Evolutionary conservation across 1,284 basidiomycete species (phyloP), one percentile per base, ranked within the genome.

Genomic region (Gomphus bonarii): DNA sequence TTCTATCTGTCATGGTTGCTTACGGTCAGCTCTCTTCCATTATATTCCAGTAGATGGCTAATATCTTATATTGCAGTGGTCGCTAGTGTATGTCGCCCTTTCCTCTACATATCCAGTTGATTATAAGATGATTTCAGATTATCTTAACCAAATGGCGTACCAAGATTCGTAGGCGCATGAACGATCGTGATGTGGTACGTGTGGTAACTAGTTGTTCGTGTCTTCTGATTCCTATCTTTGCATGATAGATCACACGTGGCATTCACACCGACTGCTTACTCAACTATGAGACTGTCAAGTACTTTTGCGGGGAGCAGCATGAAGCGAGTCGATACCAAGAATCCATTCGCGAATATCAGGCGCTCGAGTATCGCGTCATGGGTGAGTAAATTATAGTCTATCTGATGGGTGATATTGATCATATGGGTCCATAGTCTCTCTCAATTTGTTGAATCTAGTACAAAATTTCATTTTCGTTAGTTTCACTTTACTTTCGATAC

Each of bases 221-320:
- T 48, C 14, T 46, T 22, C 16, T 48, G 31, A 59, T 57, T 44
- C 18, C 53, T 30, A 22, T 25, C 43, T 6, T 58, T 59, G 10
- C 3, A 56, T 3, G 25, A 11, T 55, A 85, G 79, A 67, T 83
- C 28, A 87, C 82, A 12, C 80, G 87, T 49, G 85, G 82, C 14
- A 89, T 90, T 54, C 84, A 91, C 65, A 88, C 88, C 3, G 88
- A 91, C 66, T 84, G 81, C 63, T 71, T 89, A 47, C 76, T 92
- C 64, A 87, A 91, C 69, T 85, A 91, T 65, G 90, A 91, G 70
- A 84, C 87, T 11, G 86, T 92, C 62, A 90, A 90, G 67, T 90
- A 89, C 70, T 92, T 91, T 68, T 81, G 81, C 33, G 88, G 89
- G 30, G 91, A 95, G 68, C 75, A 80, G 35, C 85, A 90, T 65